Base-by-base conservation (phyloP, 768 basidiomycete species). In the Termitomyces sp. region DNA sequence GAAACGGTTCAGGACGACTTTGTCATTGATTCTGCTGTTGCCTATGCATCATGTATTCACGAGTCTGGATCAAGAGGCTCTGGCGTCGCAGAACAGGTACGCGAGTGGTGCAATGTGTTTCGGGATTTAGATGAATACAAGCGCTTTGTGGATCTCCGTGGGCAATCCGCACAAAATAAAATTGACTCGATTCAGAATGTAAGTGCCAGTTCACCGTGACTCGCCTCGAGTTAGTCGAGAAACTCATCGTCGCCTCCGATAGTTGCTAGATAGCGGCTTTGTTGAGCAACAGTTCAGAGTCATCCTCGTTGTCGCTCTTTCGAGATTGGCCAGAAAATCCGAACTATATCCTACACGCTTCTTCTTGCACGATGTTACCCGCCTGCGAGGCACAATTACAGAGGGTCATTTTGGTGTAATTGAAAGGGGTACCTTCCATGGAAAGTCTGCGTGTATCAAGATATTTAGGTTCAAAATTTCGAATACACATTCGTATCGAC, bases 401-500 rank as follows among this genome's bases (percentile, higher is more conserved):
- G 50, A 51, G 24, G 58, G 58, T 11, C 39, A 51, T 42, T 59
- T 59, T 28, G 58, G 58, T 12, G 40, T 2, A n/a, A 52, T 59
- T 35, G 28, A 59, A 20, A 59, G 33, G 28, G 58, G 58, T 9
- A 12, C 2, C 5, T 44, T 39, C 16, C 15, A 28, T 3, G 39
- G 39, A 39, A 59, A 52, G 28, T 18, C 5, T n/a, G 58, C 52
- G n/a, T 59, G 49, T 33, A 52, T 59, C 40, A 59, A 59, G 39
- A 52, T 52, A 28, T 24, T 24, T 4, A 50, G 18, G 46, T 40
- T 39, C 15, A 32, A 50, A 4, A 9, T 11, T 55, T 40, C 39
- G 4, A 50, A 59, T 44, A 1, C 32, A 35, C 28, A 39, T 42
- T 59, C 40, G 2, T 52, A 50, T 59, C 58, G 28, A 20, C 49